Base-by-base conservation (phyloP, 2,329 filamentous ascomycete genomes). In the Ploettnerulaceae sp. region DNA sequence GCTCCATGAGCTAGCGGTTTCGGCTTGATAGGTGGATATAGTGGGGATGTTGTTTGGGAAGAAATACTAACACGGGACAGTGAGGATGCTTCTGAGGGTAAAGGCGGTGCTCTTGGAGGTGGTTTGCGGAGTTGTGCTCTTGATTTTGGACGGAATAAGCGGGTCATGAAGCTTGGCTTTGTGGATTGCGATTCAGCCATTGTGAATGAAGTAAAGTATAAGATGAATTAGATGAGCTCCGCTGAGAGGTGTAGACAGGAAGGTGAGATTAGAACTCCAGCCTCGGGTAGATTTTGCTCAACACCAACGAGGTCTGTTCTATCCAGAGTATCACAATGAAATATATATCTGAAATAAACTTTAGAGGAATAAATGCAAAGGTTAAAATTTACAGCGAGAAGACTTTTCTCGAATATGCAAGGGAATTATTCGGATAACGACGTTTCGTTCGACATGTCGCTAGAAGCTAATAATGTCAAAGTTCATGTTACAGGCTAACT, bases 1-100 rank as follows among this genome's bases (percentile, higher is more conserved):
- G 49, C 51, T 15, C 49, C 48, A 21, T 34, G 22, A 28, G 40
- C 40, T 9, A 43, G 9, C 11, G 40, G 40, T 11, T 43, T 43
- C 9, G 18, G n/a, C 7, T 34, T 34, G 20, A 33, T 22, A 12
- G 21, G 8, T 14, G 40, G 40, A 4, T 14, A 35, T 14, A 34
- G 15, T 34, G 22, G 29, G 17, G 40, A 43, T 43, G 31, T 7
- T 31, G 40, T 22, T 17, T 29, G 37, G 6, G 29, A 26, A 34
- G 29, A 26, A 8, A 18, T 43, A 29, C 40, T 43, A 12, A 21
- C 31, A 21, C 20, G 29, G n/a, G 40, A 43, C 5, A 20, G 29
- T n/a, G 29, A 14, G 14, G 35, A 32, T 26, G 21, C 14, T 21
- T 43, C 35, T 3, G 29, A 35, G 3, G 40, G 31, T 32, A 14